Conservation (phyloP, 768 basidiomycete species). For the Naganishia vaughanmartiniae region DNA sequence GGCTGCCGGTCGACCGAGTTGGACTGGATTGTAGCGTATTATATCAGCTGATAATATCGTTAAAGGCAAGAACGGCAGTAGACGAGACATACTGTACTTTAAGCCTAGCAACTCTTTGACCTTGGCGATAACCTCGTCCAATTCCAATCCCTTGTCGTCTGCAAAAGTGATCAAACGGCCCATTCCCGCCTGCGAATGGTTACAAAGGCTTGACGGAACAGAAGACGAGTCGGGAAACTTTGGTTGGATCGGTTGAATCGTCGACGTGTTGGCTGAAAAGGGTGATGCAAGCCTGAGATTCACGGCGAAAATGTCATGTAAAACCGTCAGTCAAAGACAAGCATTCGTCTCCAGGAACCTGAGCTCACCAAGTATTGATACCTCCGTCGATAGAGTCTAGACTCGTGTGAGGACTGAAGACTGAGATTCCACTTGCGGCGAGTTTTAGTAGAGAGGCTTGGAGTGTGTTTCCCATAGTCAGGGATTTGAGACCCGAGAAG, state of each 20-base stretch:
- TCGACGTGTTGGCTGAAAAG: constrained; percentile 32
- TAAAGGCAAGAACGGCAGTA: background rate
- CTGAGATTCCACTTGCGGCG: constrained; percentile 74
- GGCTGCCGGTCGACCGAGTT: constrained; percentile 33
- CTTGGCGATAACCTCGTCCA: constrained; percentile 64
- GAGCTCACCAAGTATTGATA: constrained; percentile 74
- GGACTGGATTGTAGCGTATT: constrained; percentile 31
- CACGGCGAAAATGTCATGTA: background rate
- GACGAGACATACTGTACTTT: constrained; percentile 59
- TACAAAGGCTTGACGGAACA: constrained; percentile 23
- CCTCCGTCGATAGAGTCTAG: constrained; percentile 81
- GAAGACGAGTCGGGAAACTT: constrained; percentile 3
- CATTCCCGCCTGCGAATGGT: constrained; percentile 56
- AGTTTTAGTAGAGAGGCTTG: constrained; percentile 77
- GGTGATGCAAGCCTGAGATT: constrained; percentile 43
- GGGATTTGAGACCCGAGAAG: constrained; percentile 65
- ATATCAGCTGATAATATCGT: background rate
- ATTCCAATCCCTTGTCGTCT: constrained; percentile 56
- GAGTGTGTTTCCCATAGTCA: constrained; percentile 74
- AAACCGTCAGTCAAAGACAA: background rate
- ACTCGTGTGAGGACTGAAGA: constrained; percentile 84
- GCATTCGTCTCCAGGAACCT: constrained; percentile 3
- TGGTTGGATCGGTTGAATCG: constrained; percentile 26
- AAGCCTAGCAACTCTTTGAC: constrained; percentile 69
- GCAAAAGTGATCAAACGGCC: constrained; percentile 68